Conservation (phyloP, 2,329 filamentous ascomycete species). For the Amesomyces nigricolor region DNA sequence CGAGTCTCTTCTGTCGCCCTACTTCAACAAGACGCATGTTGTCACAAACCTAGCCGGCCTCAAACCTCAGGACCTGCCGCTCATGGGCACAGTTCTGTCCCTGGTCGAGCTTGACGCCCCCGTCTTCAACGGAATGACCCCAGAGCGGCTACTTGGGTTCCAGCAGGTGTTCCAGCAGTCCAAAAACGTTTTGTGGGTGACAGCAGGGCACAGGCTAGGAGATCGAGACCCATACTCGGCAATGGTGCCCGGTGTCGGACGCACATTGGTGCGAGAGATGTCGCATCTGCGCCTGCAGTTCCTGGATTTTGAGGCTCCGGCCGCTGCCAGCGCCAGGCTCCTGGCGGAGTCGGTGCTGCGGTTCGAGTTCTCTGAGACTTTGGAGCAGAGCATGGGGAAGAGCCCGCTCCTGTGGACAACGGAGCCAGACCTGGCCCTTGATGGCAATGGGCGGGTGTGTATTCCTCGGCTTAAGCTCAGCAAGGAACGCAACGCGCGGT, state of each 20-base stretch:
- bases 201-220: slow-evolving; percentile 4
- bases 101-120: slow-evolving; percentile 15
- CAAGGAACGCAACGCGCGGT: slow-evolving; percentile 14
- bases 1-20: not conserved
- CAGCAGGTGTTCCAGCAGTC: slow-evolving; percentile 5
- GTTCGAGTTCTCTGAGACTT: not conserved
- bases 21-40: slow-evolving; percentile 7
- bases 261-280: not conserved
- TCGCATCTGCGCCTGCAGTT: not conserved
- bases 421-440: slow-evolving; percentile 15
- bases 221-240: slow-evolving; percentile 4
- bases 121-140: slow-evolving; percentile 4
- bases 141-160: not conserved
- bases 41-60: not conserved
- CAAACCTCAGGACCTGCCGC: not conserved
- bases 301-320: not conserved
- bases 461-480: slow-evolving; percentile 11
- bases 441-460: slow-evolving; percentile 7
- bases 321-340: not conserved
- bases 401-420: slow-evolving; percentile 13
- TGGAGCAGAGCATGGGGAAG: not conserved
- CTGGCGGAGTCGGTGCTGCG: not conserved
- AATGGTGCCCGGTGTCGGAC: slow-evolving; percentile 15
- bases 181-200: slow-evolving; percentile 15
- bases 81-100: slow-evolving; percentile 1